Evolutionary conservation across 148 eudicot genomes (phyloP), one percentile per base, ranked within the genome.

Genomic region (Silene latifolia): DNA sequence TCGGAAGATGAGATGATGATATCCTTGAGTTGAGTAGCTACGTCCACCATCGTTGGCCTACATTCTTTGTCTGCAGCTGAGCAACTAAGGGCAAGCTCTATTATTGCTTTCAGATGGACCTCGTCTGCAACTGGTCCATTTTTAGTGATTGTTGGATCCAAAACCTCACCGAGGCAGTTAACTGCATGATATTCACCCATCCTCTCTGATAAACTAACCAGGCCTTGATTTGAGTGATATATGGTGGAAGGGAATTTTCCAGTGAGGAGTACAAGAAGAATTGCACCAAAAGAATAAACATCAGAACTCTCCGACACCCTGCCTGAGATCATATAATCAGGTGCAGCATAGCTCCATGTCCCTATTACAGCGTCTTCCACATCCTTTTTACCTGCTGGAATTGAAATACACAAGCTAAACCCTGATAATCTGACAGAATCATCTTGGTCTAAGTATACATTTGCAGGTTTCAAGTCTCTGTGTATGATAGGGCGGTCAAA

Each of bases 311-410:
- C 70, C 12, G 80, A 54, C 76, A 80, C 54, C 53, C 53, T 80
- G 8, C 59, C 58, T 29, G 25, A 72, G 42, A 42, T n/a, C 0
- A 44, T 27, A 39, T 67, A 77, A 72, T 77, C 77, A 29, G 83
- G 83, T 58, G 83, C 77, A 66, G 68, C 5, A 54, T 77, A 81
- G 46, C 80, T 64, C 35, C 0, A 61, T 14, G 71, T 67, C 32
- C 69, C 73, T 4, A 63, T 61, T 15, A 71, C 13, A 17, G 19
- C 10, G 20, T 63, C 70, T 61, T 67, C 10, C 3, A 64, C 21
- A 4, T 61, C 11, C 25, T 63, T 35, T 64, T 74, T 46, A 48
- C 70, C 70, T 9, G 25, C 58, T 7, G 77, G 77, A 74, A 63
- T 54, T 63, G 77, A 74, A 25, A 63, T 64, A 17, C 18, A 63